phyloP scores from a whole-genome alignment of 2,329 filamentous ascomycete genomes.

The Penicillium sp. region DNA sequence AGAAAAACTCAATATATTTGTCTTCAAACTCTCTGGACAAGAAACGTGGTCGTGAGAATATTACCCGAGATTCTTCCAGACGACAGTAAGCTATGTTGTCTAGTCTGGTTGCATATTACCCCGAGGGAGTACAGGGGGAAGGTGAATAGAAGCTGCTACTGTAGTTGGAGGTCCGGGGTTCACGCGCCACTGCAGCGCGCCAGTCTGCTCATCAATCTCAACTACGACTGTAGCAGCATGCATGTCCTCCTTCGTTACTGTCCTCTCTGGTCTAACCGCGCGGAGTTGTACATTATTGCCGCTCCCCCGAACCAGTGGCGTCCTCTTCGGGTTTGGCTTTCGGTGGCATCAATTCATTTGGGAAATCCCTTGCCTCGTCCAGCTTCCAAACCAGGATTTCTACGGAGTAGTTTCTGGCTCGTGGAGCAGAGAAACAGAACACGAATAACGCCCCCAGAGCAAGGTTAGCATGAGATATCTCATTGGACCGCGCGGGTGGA shows the following conservation, averaged over 20 bases:
- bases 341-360: conserved; percentile 12
- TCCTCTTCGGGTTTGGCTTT: not conserved
- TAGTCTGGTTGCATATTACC: conserved; percentile 27
- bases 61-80: conserved; percentile 11
- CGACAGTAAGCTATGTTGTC: conserved; percentile 5
- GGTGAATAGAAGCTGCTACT: not conserved
- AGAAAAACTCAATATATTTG: not conserved
- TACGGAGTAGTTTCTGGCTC: conserved; percentile 3
- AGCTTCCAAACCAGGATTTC: not conserved
- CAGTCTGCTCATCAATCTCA: conserved; percentile 8
- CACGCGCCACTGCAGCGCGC: conserved; percentile 10
- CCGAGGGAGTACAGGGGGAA: conserved; percentile 10
- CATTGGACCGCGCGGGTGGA: conserved; percentile 22
- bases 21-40: not conserved
- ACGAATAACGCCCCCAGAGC: conserved; percentile 10
- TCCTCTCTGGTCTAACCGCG: not conserved
- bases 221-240: conserved; percentile 3
- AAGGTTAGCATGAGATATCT: conserved; percentile 4
- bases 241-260: not conserved
- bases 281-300: not conserved
- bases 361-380: conserved; percentile 8
- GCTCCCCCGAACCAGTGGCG: not conserved
- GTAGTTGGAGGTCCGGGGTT: not conserved
- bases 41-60: conserved; percentile 11
- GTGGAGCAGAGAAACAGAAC: not conserved